Evolutionary conservation across 2,329 filamentous ascomycete species (phyloP).

Genomic region (Dothiorella sarmentorum): DNA sequence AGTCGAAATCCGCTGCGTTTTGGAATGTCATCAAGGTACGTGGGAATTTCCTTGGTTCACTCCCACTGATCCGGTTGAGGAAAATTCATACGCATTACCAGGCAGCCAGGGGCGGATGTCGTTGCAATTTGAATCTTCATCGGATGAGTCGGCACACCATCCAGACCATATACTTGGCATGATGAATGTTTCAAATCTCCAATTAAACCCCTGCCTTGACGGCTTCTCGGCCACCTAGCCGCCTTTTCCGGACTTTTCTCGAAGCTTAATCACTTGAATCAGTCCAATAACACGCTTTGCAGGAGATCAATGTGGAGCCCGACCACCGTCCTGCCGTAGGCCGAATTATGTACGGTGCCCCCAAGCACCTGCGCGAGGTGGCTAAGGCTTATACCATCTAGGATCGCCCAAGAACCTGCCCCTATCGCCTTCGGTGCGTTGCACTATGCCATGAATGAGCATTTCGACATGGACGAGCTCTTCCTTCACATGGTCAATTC

Average conservation of each 20-base stretch:
- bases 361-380: neutral
- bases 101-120: neutral
- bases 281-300: neutral
- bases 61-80: neutral
- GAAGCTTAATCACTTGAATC: neutral
- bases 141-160: conserved; percentile 12
- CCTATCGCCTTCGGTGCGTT: conserved; percentile 58
- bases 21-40: conserved; percentile 32
- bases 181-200: conserved; percentile 7
- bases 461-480: conserved; percentile 63
- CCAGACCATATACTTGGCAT: conserved; percentile 11
- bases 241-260: neutral
- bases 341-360: conserved; percentile 47
- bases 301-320: conserved; percentile 37
- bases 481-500: conserved; percentile 54
- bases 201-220: conserved; percentile 13
- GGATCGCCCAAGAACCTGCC: conserved; percentile 58
- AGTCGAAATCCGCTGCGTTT: conserved; percentile 32
- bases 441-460: conserved; percentile 55
- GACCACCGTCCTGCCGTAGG: conserved; percentile 49
- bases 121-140: neutral
- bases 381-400: conserved; percentile 1
- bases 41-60: neutral
- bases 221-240: conserved; percentile 27
- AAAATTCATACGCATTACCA: neutral